phyloP scores from a whole-genome alignment of 2,329 filamentous ascomycete genomes.

The Fusarium musae region DNA sequence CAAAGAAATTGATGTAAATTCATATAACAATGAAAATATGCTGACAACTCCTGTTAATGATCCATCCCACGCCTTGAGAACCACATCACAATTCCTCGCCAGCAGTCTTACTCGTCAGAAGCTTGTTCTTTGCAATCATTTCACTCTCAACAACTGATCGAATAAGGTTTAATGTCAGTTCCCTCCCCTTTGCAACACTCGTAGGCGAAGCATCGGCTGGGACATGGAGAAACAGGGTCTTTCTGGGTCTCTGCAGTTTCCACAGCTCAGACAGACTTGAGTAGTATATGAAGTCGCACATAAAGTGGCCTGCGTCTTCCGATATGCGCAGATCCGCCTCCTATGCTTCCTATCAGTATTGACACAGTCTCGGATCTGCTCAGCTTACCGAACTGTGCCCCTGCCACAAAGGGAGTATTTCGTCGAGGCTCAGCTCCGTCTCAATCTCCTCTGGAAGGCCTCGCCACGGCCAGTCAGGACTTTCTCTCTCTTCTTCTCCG shows the following conservation, averaged over 20 bases:
- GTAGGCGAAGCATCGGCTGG: slow-evolving; percentile 67
- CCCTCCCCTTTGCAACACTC: slow-evolving; percentile 60
- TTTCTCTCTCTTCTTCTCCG: slow-evolving; percentile 62
- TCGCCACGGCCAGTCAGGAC: slow-evolving; percentile 64
- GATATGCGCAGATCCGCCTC: slow-evolving; percentile 67
- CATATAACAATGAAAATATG: background rate
- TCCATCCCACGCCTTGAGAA: background rate
- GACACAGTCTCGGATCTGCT: background rate
- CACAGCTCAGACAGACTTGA: slow-evolving; percentile 70
- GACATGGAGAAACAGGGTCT: slow-evolving; percentile 78
- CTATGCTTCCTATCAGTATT: slow-evolving; percentile 43
- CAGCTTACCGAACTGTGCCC: slow-evolving; percentile 58
- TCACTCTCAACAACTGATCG: slow-evolving; percentile 67
- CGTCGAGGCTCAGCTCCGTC: slow-evolving; percentile 67
- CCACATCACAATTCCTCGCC: slow-evolving; percentile 3
- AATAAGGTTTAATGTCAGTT: slow-evolving; percentile 65
- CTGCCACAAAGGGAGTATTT: slow-evolving; percentile 67
- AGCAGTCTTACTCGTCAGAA: background rate
- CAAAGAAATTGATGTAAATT: background rate
- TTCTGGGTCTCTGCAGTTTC: slow-evolving; percentile 57
- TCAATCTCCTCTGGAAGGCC: slow-evolving; percentile 65
- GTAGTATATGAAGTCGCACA: slow-evolving; percentile 85
- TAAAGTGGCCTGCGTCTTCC: slow-evolving; percentile 75
- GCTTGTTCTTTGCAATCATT: slow-evolving; percentile 38
- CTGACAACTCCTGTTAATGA: background rate